phyloP scores from a whole-genome alignment of 2,329 filamentous ascomycete genomes.

The Fusarium graminum region DNA sequence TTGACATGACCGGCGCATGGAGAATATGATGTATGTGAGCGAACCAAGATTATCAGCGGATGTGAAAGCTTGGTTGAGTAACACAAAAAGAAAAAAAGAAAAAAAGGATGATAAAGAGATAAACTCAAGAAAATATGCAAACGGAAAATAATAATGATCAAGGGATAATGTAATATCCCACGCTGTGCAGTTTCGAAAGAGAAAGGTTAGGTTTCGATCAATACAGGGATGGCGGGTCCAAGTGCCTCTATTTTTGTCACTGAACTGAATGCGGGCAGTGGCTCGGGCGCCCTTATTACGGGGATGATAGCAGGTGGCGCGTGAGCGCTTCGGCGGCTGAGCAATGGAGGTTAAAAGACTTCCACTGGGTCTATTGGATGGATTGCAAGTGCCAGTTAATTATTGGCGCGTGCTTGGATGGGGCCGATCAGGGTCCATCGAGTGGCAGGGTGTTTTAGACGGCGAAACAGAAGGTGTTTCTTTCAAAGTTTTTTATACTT shows the following conservation, averaged over 20 bases:
- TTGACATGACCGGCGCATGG: slow-evolving; percentile 39
- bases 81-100: too few species aligned
- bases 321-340: slow-evolving; percentile 41
- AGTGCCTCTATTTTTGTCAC: slow-evolving; percentile 43
- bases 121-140: background rate
- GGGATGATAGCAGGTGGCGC: slow-evolving; percentile 23
- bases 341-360: slow-evolving; percentile 14
- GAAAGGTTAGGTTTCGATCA: slow-evolving; percentile 29
- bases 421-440: slow-evolving; percentile 29
- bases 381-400: background rate
- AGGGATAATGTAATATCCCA: slow-evolving; percentile 22
- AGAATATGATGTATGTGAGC: slow-evolving; percentile 16
- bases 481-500: slow-evolving; percentile 1
- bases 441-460: slow-evolving; percentile 33
- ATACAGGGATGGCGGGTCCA: slow-evolving; percentile 28
- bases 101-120: background rate
- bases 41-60: background rate
- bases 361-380: background rate
- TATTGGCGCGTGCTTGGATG: slow-evolving; percentile 38
- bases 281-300: slow-evolving; percentile 32
- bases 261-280: slow-evolving; percentile 39
- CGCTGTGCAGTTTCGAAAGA: slow-evolving; percentile 31
- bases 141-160: background rate
- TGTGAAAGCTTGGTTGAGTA: background rate
- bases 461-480: slow-evolving; percentile 39